Conservation (phyloP, 164 flowering plant species). For the Piper longum region DNA sequence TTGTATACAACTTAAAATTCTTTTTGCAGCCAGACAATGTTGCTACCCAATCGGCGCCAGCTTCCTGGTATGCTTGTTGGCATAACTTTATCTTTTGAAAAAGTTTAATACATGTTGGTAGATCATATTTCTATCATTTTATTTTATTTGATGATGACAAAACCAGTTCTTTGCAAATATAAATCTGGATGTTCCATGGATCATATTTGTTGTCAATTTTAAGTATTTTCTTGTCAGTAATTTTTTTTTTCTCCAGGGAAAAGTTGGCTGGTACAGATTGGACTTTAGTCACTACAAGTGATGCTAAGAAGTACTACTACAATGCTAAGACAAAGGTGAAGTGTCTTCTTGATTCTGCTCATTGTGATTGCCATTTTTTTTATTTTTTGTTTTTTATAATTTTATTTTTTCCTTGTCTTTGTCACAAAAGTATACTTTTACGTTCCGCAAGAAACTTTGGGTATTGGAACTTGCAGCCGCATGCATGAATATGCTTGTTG, state of each 20-base stretch:
- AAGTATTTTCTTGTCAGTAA: background rate
- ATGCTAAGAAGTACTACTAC: conserved; percentile 85
- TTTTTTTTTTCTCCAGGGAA: conserved; percentile 34
- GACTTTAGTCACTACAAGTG: conserved; percentile 71
- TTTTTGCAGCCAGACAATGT: conserved; percentile 57
- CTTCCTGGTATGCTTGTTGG: conserved; percentile 50
- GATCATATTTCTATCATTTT: background rate
- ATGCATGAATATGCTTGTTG: too few relatives aligned
- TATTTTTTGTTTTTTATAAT: too few relatives aligned
- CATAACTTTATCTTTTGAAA: background rate
- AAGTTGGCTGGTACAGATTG: conserved; percentile 73
- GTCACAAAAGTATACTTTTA: too few relatives aligned
- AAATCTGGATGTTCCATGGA: background rate
- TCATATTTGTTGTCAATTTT: background rate
- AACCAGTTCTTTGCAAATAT: background rate
- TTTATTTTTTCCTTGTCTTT: background rate
- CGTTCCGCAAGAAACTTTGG: too few relatives aligned
- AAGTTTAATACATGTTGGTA: background rate
- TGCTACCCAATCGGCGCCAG: conserved; percentile 60
- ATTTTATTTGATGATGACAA: too few relatives aligned
- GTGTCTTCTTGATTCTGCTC: background rate
- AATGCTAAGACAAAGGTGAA: conserved; percentile 71
- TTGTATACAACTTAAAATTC: background rate
- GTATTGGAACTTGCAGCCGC: too few relatives aligned
- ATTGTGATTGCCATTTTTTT: background rate